Base-by-base conservation (phyloP, 352 stramenopile species). In the Pythium angustatum region DNA sequence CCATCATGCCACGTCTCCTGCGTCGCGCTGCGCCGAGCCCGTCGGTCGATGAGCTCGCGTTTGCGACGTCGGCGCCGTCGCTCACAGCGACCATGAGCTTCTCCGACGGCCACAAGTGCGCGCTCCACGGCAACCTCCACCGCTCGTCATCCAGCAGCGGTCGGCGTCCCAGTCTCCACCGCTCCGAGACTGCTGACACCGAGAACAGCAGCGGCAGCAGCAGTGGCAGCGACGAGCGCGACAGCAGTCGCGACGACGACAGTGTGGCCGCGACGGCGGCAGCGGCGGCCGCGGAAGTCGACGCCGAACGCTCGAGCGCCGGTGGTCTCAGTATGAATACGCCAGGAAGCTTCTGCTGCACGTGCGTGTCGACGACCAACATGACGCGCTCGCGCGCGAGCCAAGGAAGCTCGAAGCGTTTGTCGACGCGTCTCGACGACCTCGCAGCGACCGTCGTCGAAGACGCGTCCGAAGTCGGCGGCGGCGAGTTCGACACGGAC, bases 31-130 rank as follows among this genome's bases (percentile, higher is more conserved):
- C 85, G 22, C 83, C 85, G 11, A 90, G 81, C 54, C 83, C 83
- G 2, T 85, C 79, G 21, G 79, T 92, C 36, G 83, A 92, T 38
- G 78, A 92, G 71, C 85, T 94, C 50, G 73, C 79, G 40, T 80
- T 88, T 62, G 54, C 75, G 0, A 61, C 78, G 51, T 71, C 72
- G 3, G 63, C 68, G 12, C 64, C 66, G 10, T 73, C 77, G 47
- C 59, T 83, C n/a, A 40, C 66, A 1, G 67, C 56, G 14, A 31
- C 64, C 0, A 38, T 69, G 24, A 67, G 40, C 52, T 54, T 45
- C 34, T 47, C 53, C 34, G 59, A 54, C 22, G 41, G 30, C 6
- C 44, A 9, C 38, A 60, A 60, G 6, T 73, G 66, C 36, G 12
- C 49, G 4, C 5, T 68, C 24, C 66, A 73, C 60, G 53, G 44